Base-by-base conservation (phyloP, 2,329 filamentous ascomycete species). In the Venturia oleaginea region DNA sequence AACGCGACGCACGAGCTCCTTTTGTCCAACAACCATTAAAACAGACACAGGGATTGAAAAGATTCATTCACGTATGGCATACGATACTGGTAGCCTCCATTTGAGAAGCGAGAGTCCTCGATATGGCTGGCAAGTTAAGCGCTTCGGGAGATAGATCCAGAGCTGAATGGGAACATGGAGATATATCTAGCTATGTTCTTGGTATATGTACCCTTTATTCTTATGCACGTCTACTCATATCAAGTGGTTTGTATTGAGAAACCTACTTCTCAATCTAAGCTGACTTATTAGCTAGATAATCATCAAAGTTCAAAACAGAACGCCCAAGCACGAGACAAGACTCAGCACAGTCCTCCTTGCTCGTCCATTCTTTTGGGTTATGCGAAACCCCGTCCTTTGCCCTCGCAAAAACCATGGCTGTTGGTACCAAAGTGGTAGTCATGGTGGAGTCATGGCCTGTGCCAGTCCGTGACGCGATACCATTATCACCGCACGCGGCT, bases 361-460 rank as follows among this genome's bases (percentile, higher is more conserved):
- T 81, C 42, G 82, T 83, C 69, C 84, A 87, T 69, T 88, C 86
- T 51, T 82, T 78, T 2, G 86, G 85, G 68, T 87, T 82, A 70
- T 88, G 85, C 69, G 83, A 86, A 27, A 88, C 74, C 0, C 85
- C 85, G 68, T 85, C 81, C 69, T 78, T 81, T 67, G 84, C 86
- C 5, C 84, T 84, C 22, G 87, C 82, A 68, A 88, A 88, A 34
- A 88, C 84, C 85, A 88, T 88, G 55, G 83, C 81, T 1, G 85
- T 86, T 19, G 85, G 85, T 55, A 82, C 84, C 46, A 77, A 76
- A 67, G 81, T 80, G 51, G 80, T 85, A 5, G 84, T 81, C 67
- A 85, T 84, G 7, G 86, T 84, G 68, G 82, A 86, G 68, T 77
- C 79, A 46, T 77, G 78, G 2, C 78, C 78, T 10, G 69, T 70